phyloP scores from a whole-genome alignment of 148 eudicot genomes.

The Amaranthus hypochondriacus region DNA sequence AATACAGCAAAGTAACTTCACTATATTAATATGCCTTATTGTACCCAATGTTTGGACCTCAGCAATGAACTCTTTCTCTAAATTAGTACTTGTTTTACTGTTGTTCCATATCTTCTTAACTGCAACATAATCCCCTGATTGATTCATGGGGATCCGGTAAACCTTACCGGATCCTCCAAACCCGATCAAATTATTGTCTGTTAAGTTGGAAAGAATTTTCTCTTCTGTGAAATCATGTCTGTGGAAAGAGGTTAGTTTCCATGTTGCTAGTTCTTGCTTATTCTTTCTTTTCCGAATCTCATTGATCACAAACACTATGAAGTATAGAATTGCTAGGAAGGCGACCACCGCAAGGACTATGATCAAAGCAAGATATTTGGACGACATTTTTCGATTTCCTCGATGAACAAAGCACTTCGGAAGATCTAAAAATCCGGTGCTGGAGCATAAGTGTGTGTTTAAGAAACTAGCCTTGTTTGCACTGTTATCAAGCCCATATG shows the following conservation, averaged over 20 bases:
- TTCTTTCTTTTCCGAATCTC: slow-evolving; percentile 31
- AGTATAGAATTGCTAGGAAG: slow-evolving; percentile 25
- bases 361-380: slow-evolving; percentile 37
- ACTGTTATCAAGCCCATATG: slow-evolving; percentile 41
- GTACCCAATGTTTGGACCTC: slow-evolving; percentile 59
- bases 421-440: slow-evolving; percentile 27
- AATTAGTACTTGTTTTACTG: slow-evolving; percentile 25
- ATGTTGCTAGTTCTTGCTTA: slow-evolving; percentile 25
- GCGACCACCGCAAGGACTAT: slow-evolving; percentile 32
- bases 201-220: slow-evolving; percentile 40
- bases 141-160: slow-evolving; percentile 37
- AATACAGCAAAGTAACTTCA: slow-evolving; percentile 69
- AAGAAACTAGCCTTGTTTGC: slow-evolving; percentile 56
- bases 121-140: slow-evolving; percentile 35
- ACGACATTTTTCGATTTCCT: slow-evolving; percentile 10
- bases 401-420: slow-evolving; percentile 30
- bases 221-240: slow-evolving; percentile 46
- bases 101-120: slow-evolving; percentile 60
- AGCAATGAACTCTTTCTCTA: slow-evolving; percentile 61
- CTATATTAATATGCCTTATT: slow-evolving; percentile 66
- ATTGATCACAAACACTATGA: slow-evolving; percentile 26
- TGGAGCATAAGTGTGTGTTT: slow-evolving; percentile 52
- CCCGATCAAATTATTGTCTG: slow-evolving; percentile 54
- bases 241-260: slow-evolving; percentile 62
- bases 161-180: slow-evolving; percentile 68